Evolutionary conservation across 2,329 filamentous ascomycete genomes (phyloP).

Genomic region (Exophiala sp.): DNA sequence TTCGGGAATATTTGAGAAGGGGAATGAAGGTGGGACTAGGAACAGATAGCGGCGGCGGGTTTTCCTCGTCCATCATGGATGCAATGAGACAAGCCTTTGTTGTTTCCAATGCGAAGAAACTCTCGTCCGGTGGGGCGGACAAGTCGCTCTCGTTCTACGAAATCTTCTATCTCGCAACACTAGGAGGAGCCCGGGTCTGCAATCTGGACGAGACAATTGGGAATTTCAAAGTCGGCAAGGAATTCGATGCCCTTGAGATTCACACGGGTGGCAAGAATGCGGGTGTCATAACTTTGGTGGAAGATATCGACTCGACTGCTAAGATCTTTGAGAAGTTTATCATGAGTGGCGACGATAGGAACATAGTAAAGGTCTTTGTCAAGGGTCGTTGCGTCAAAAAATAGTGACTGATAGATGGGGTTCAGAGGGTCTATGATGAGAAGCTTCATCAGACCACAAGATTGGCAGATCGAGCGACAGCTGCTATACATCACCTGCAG

Average conservation of each 20-base stretch:
- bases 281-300: slow-evolving; percentile 53
- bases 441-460: too few species aligned
- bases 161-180: slow-evolving; percentile 58
- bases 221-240: slow-evolving; percentile 34
- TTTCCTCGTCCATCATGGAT: slow-evolving; percentile 55
- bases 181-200: slow-evolving; percentile 60
- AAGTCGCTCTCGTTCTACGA: slow-evolving; percentile 35
- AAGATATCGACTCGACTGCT: slow-evolving; percentile 47
- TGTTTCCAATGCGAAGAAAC: slow-evolving; percentile 28
- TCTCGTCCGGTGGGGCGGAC: slow-evolving; percentile 4
- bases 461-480: too few species aligned
- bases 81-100: slow-evolving; percentile 57
- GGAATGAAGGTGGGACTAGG: slow-evolving; percentile 60
- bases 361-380: slow-evolving; percentile 56
- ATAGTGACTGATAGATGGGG: background rate
- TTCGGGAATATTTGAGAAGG: slow-evolving; percentile 51
- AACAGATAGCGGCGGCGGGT: slow-evolving; percentile 59
- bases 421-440: background rate
- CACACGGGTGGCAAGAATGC: slow-evolving; percentile 24
- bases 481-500: too few species aligned
- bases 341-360: slow-evolving; percentile 64
- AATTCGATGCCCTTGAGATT: slow-evolving; percentile 33
- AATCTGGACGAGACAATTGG: slow-evolving; percentile 45
- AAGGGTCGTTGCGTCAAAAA: slow-evolving; percentile 36
- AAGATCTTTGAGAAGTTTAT: slow-evolving; percentile 61